Percentiles rank a stretch among this genome's conserved stretches.
Conservation (phyloP, 331 rosid species). For the Quercus phellos region DNA sequence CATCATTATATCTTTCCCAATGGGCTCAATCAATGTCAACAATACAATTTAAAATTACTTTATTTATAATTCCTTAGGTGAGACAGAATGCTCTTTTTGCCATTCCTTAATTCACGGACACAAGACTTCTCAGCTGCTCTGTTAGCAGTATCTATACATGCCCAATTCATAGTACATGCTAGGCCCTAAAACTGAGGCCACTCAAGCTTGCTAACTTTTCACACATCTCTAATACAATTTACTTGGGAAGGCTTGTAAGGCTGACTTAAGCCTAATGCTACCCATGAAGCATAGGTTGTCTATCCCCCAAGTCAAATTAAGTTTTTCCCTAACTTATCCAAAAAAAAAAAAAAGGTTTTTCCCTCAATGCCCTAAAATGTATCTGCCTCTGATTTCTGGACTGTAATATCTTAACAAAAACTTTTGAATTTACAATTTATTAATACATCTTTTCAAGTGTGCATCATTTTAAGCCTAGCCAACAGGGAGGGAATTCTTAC, state of each 20-base stretch:
- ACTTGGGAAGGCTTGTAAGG: background rate
- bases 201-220: too few relatives aligned
- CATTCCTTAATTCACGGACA: background rate
- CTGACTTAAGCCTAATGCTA: too few relatives aligned
- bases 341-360: too few relatives aligned
- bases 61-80: background rate
- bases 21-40: background rate
- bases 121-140: background rate
- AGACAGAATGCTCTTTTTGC: background rate
- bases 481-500: background rate
- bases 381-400: background rate
- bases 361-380: too few relatives aligned
- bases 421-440: background rate
- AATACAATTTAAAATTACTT: background rate
- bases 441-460: background rate
- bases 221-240: background rate
- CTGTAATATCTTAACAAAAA: background rate
- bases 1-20: background rate
- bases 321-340: too few relatives aligned
- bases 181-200: too few relatives aligned
- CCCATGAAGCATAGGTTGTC: too few relatives aligned
- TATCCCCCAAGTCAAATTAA: too few relatives aligned
- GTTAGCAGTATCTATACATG: background rate
- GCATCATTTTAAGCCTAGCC: background rate
- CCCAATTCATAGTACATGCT: background rate